Evolutionary conservation across 805 yeast genomes (phyloP), one percentile per base, ranked within the genome.

Genomic region (Kregervanrija delftensis): DNA sequence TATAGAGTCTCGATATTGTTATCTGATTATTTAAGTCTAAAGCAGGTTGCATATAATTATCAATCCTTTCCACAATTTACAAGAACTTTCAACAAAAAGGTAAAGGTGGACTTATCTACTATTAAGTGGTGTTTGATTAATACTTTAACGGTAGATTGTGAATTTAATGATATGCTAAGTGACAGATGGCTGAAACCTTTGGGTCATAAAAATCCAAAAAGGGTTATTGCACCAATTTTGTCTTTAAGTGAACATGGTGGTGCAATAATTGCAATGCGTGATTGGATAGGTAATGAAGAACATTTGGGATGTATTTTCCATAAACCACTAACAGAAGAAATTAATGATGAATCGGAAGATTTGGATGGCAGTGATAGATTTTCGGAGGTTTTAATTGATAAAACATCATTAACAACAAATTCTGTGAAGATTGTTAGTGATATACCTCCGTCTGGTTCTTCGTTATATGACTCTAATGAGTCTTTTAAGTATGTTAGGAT

Each of bases 211-310:
- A 77, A 76, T 43, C 83, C 95, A 0, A 74, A 83, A 33, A 77
- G 79, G 42, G 86, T 88, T 4, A 83, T 89, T 30, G 82, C 96
- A 0, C 99, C 99, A 0, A 76, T 93, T 70, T 69, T 93, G 37
- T 85, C 96, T 0, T 67, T 93, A 41, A 79, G 86, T 51, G 99
- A 93, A 59, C 95, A 89, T 57, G 99, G 99, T 32, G 99, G 99
- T 2, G 86, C 91, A 78, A 89, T 90, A 11, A 79, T 93, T 6
- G 80, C 97, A 1, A 77, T 89, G 74, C 73, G 95, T 52, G 99
- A 93, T 61, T 91, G 96, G 88, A 67, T 90, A 12, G 89, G 87
- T 3, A 77, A 77, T 4, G 77, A 77, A 44, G 86, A 82, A 15
- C 76, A 76, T 40, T 55, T 83, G 44, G 86, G 86, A 4, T 70